Conservation (phyloP, 2,329 filamentous ascomycete species). For the Stagonosporopsis rhizophila region DNA sequence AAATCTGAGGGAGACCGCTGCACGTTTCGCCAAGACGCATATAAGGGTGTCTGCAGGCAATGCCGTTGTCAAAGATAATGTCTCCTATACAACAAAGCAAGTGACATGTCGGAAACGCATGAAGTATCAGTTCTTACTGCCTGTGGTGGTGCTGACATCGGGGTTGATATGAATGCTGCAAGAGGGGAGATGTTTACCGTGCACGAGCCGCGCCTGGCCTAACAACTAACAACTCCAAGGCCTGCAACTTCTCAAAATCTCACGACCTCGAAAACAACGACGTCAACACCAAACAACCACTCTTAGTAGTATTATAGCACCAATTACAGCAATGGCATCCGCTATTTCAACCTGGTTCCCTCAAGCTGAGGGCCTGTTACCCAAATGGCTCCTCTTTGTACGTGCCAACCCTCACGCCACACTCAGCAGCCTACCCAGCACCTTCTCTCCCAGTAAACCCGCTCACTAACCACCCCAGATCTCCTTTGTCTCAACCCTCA, state of each 20-base stretch:
- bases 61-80: background rate
- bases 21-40: background rate
- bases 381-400: constrained; percentile 72
- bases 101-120: background rate
- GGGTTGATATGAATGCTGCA: background rate
- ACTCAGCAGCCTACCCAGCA: background rate
- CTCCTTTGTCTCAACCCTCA: constrained; percentile 80
- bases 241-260: background rate
- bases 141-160: background rate
- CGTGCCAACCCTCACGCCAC: constrained; percentile 26
- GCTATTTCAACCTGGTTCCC: constrained; percentile 44
- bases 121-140: background rate
- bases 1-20: no score
- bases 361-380: constrained; percentile 60
- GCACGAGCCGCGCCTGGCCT: background rate
- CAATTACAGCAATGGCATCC: constrained; percentile 13
- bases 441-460: background rate
- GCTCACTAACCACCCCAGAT: constrained; percentile 61
- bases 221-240: background rate
- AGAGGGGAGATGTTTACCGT: background rate
- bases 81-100: background rate
- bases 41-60: background rate
- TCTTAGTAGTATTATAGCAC: background rate
- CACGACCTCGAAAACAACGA: background rate
- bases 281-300: background rate